Conservation (phyloP, 345 rosid genomes). For the Boechera divaricarpa region DNA sequence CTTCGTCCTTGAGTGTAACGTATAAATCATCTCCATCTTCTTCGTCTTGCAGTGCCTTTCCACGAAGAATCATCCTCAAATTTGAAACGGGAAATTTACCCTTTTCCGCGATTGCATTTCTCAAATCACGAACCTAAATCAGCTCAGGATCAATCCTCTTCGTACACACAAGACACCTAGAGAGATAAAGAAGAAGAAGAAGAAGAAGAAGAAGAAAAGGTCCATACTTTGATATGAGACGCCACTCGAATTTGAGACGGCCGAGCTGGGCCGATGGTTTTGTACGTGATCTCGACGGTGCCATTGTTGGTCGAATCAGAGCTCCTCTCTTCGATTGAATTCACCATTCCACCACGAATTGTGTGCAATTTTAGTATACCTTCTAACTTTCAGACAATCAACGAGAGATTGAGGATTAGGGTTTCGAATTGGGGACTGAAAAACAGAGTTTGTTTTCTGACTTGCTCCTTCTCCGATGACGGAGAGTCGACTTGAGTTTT, state of each 20-base stretch:
- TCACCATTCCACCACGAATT: constrained; percentile 31
- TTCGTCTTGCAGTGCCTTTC: constrained; percentile 62
- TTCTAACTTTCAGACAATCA: constrained; percentile 16
- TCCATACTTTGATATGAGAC: constrained; percentile 58
- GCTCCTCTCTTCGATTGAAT: constrained; percentile 46
- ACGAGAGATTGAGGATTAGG: constrained; percentile 26
- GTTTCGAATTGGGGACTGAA: constrained; percentile 23
- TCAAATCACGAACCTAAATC: constrained; percentile 69
- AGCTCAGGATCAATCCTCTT: constrained; percentile 20
- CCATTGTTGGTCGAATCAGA: constrained; percentile 31
- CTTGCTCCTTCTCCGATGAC: constrained; percentile 29
- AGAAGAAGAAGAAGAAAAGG: neutral
- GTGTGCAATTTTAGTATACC: neutral
- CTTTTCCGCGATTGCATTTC: constrained; percentile 61
- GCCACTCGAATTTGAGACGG: constrained; percentile 67
- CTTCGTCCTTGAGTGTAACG: constrained; percentile 57
- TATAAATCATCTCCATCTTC: constrained; percentile 64
- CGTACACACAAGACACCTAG: neutral
- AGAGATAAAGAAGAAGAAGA: neutral
- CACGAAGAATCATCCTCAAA: constrained; percentile 74
- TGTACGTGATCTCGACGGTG: constrained; percentile 62
- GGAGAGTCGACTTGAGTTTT: constrained; percentile 31
- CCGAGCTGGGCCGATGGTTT: constrained; percentile 79
- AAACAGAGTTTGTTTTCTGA: constrained; percentile 19
- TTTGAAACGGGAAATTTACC: constrained; percentile 56